Evolutionary conservation across 2,329 filamentous ascomycete species (phyloP), one percentile per base, ranked within the genome.

Genomic region (Triangularia verruculosa): DNA sequence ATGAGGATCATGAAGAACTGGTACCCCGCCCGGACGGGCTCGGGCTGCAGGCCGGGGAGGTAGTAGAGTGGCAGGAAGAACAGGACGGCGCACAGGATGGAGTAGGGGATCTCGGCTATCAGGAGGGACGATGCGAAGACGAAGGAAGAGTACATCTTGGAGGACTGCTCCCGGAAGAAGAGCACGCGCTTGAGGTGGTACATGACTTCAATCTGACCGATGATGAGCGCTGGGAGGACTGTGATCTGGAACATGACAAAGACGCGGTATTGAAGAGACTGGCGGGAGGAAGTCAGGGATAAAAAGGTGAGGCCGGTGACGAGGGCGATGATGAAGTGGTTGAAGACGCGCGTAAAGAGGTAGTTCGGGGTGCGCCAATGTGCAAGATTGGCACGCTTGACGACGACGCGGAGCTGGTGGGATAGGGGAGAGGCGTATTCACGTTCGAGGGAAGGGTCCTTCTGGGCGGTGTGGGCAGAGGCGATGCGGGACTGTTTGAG

Each of bases 171-270:
- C 63, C 93, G 89, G 82, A 93, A 95, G 79, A 91, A 93, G 67
- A 96, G 89, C 72, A 91, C 83, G 52, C 92, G 86, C 66, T 89
- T 88, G 71, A 93, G 80, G 72, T 93, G 89, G 75, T 91, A 96
- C 79, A 93, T 93, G 47, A 89, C 86, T 75, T 96, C 90, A 61
- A 96, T 89, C 72, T 96, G 92, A 0, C 88, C 87, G 62, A 96
- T 86, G 74, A 96, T 92, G 28, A 96, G 81, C 1, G 91, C 90
- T 0, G 92, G 92, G 25, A 97, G 82, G 22, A 96, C 90, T 0
- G 91, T 92, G 59, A 93, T 86, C 74, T 96, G 92, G 84, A 97
- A 97, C 75, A 95, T 91, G 76, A 94, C 86, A 76, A 97, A 97
- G 66, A 97, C 85, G 65, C 89, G 88, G 79, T 95, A 91, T 76